These are phyloP conservation scores for Baorangia bicolor DNA, from an alignment of 768 basidiomycete species.

Conservation along the genomic window DNA sequence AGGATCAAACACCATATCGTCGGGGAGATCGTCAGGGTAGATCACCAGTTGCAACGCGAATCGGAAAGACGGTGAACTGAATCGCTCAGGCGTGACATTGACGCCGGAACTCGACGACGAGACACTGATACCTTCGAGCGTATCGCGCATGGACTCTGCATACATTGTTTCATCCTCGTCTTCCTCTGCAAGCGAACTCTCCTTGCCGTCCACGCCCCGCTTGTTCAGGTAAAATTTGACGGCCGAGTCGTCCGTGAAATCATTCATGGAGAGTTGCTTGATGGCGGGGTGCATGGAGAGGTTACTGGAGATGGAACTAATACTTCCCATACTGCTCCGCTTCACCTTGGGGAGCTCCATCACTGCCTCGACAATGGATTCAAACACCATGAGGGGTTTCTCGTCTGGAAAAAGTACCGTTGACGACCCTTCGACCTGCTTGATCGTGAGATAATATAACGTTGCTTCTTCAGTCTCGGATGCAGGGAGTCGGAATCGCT, in stretches of 20 bases:
- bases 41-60: slow-evolving; percentile 89
- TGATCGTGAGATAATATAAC: slow-evolving; percentile 88
- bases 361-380: slow-evolving; percentile 78
- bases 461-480: slow-evolving; percentile 51
- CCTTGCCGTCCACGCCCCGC: slow-evolving; percentile 43
- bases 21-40: slow-evolving; percentile 88
- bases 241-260: slow-evolving; percentile 94
- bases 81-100: slow-evolving; percentile 65
- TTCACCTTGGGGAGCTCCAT: slow-evolving; percentile 85
- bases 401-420: slow-evolving; percentile 71
- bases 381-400: slow-evolving; percentile 87
- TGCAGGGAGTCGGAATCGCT: slow-evolving; percentile 82
- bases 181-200: slow-evolving; percentile 46
- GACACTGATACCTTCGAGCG: slow-evolving; percentile 24
- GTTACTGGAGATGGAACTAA: slow-evolving; percentile 90
- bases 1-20: slow-evolving; percentile 93
- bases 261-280: slow-evolving; percentile 91
- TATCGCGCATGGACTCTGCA: slow-evolving; percentile 37
- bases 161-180: slow-evolving; percentile 41
- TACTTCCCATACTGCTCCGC: slow-evolving; percentile 89
- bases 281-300: slow-evolving; percentile 95
- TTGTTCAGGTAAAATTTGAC: slow-evolving; percentile 96
- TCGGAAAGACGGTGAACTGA: slow-evolving; percentile 78
- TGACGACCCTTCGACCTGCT: slow-evolving; percentile 86
- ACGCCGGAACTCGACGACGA: slow-evolving; percentile 26